These are phyloP conservation scores for Curvularia sp. DNA, from an alignment of 2,329 filamentous ascomycete genomes.

Conservation along the genomic window DNA sequence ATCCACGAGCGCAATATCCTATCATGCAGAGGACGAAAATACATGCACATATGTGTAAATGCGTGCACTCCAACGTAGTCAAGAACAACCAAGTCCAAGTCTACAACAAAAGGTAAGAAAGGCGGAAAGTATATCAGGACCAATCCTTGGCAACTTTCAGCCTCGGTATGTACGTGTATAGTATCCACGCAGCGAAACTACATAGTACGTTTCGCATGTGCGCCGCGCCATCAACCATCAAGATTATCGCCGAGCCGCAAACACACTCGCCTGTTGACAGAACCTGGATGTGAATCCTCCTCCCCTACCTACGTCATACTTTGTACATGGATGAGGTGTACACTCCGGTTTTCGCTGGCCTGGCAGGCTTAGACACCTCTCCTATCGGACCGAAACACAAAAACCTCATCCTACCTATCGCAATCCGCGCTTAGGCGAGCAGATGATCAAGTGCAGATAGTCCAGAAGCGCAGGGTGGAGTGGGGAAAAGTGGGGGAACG, in stretches of 20 bases:
- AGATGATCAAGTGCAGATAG: neutral
- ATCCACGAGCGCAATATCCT: too few species aligned
- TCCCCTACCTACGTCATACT: neutral
- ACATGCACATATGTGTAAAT: neutral
- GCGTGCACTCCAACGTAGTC: neutral
- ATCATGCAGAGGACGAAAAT: too few species aligned
- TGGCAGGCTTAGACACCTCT: neutral
- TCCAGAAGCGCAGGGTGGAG: neutral
- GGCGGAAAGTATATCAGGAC: neutral
- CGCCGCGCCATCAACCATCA: neutral
- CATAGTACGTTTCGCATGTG: neutral
- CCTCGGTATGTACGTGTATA: neutral
- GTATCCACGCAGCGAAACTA: neutral
- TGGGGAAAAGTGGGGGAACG: neutral
- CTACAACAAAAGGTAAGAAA: neutral
- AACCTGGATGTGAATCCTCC: neutral
- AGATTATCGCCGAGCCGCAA: neutral
- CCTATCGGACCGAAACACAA: conserved; percentile 1
- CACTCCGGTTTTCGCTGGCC: neutral
- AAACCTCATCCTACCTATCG: neutral
- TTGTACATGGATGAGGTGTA: neutral
- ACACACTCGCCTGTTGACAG: neutral
- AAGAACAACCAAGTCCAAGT: neutral
- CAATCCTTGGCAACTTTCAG: neutral
- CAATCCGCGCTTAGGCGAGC: neutral